A percentile compares a stretch with the other conserved stretches of the same genome.
phyloP scores from a whole-genome alignment of 139 green algal genomes.

The Zygnema circumcarinatum region DNA sequence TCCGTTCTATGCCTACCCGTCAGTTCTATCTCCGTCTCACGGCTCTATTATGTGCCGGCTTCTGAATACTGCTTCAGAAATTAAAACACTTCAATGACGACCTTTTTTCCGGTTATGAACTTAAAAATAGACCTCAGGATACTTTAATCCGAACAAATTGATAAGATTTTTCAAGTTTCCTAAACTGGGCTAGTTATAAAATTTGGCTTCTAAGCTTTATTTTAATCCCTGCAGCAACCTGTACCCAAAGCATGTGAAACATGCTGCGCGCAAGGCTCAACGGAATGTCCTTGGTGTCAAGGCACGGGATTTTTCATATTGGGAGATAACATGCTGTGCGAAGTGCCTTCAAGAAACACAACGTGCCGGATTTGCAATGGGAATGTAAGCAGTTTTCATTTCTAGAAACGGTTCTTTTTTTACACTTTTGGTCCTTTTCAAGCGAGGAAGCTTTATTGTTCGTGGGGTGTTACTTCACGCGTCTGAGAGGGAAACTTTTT shows the following conservation, averaged over 20 bases:
- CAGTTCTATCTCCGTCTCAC: neutral
- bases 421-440: neutral
- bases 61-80: neutral
- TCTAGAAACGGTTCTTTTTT: conserved; percentile 3
- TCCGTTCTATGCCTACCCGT: neutral
- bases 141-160: too few species aligned
- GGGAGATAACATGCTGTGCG: conserved; percentile 42
- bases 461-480: neutral
- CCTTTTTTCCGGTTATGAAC: too few species aligned
- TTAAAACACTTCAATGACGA: too few species aligned
- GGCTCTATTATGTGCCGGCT: neutral
- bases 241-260: conserved; percentile 32
- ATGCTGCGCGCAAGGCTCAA: conserved; percentile 30
- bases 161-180: too few species aligned
- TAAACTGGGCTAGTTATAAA: neutral
- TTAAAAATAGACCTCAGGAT: too few species aligned
- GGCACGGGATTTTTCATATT: conserved; percentile 46
- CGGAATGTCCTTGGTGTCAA: conserved; percentile 36
- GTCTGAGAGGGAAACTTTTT: neutral
- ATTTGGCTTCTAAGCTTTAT: neutral
- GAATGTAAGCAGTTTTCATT: conserved; percentile 30
- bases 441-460: neutral
- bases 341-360: conserved; percentile 19
- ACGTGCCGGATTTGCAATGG: conserved; percentile 32
- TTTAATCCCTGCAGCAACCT: conserved; percentile 27